Evolutionary conservation across 495 filamentous ascomycete genomes (phyloP).

Genomic region (Penicillium odoratum): DNA sequence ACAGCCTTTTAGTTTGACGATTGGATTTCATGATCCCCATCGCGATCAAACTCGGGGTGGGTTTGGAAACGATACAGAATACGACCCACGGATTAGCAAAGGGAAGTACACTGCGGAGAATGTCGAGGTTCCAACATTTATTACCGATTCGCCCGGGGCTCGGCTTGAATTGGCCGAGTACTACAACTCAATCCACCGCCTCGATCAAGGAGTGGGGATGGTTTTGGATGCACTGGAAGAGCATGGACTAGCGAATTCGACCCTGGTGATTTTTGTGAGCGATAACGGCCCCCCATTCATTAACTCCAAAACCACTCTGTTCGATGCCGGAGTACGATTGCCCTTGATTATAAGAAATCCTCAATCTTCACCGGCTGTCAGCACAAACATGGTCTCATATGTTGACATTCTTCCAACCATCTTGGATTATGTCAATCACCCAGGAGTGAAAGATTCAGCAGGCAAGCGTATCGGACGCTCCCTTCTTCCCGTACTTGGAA

Average conservation of each 20-base stretch:
- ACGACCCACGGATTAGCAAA: slow-evolving; percentile 8
- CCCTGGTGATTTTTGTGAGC: slow-evolving; percentile 41
- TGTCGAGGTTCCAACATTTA: slow-evolving; percentile 32
- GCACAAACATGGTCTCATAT: slow-evolving; percentile 44
- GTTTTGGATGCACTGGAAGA: slow-evolving; percentile 32
- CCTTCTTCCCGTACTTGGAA: slow-evolving; percentile 34
- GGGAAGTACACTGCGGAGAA: slow-evolving; percentile 13
- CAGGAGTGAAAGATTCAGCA: neutral
- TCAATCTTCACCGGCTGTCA: slow-evolving; percentile 14
- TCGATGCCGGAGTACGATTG: slow-evolving; percentile 40
- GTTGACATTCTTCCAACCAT: slow-evolving; percentile 43
- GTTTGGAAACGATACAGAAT: slow-evolving; percentile 35
- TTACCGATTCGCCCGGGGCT: slow-evolving; percentile 33
- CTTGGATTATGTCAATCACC: slow-evolving; percentile 34
- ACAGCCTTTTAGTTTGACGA: slow-evolving; percentile 36
- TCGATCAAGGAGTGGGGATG: slow-evolving; percentile 40
- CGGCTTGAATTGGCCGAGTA: slow-evolving; percentile 39
- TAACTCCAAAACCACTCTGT: slow-evolving; percentile 47
- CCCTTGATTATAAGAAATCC: slow-evolving; percentile 37
- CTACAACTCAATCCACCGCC: slow-evolving; percentile 35
- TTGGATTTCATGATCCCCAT: slow-evolving; percentile 44
- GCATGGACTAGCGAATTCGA: slow-evolving; percentile 27
- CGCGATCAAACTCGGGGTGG: slow-evolving; percentile 35
- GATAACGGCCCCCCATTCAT: slow-evolving; percentile 47
- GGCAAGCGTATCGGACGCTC: slow-evolving; percentile 27